A percentile compares a stretch with the other conserved stretches of the same genome.
These are phyloP conservation scores for Stachybotrys echinatus DNA, from an alignment of 2,329 filamentous ascomycete genomes.

Conservation along the genomic window DNA sequence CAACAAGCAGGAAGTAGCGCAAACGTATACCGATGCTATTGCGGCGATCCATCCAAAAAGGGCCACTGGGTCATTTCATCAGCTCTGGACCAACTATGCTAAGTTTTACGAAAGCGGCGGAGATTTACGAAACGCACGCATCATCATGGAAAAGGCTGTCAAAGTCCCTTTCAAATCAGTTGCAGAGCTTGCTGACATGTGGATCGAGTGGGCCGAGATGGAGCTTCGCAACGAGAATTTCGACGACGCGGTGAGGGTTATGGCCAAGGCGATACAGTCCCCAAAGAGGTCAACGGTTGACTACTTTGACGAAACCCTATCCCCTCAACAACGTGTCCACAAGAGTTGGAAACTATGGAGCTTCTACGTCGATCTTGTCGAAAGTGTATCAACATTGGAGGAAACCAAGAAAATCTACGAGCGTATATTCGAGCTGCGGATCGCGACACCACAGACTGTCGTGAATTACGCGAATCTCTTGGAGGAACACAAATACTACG, in stretches of 20 bases:
- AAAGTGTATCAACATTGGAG: constrained; percentile 85
- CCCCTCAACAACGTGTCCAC: constrained; percentile 92
- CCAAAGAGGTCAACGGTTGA: constrained; percentile 97
- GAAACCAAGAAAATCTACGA: constrained; percentile 95
- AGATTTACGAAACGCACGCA: constrained; percentile 76
- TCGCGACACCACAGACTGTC: constrained; percentile 95
- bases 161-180: constrained; percentile 98
- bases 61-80: constrained; percentile 86
- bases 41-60: constrained; percentile 91
- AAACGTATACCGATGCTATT: constrained; percentile 93
- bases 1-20: constrained; percentile 84
- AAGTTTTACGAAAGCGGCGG: constrained; percentile 92
- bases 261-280: constrained; percentile 96
- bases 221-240: constrained; percentile 95
- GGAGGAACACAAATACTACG: constrained; percentile 91
- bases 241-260: constrained; percentile 87
- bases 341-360: constrained; percentile 99
- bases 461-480: constrained; percentile 97
- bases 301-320: constrained; percentile 93
- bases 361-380: constrained; percentile 97
- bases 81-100: constrained; percentile 94
- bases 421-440: constrained; percentile 94
- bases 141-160: constrained; percentile 96
- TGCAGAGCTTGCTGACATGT: constrained; percentile 94
- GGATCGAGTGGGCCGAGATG: constrained; percentile 99